Percentiles rank a stretch among this genome's conserved stretches.
phyloP scores from a whole-genome alignment of 2,329 filamentous ascomycete genomes.

The Fusarium pininemorale region DNA sequence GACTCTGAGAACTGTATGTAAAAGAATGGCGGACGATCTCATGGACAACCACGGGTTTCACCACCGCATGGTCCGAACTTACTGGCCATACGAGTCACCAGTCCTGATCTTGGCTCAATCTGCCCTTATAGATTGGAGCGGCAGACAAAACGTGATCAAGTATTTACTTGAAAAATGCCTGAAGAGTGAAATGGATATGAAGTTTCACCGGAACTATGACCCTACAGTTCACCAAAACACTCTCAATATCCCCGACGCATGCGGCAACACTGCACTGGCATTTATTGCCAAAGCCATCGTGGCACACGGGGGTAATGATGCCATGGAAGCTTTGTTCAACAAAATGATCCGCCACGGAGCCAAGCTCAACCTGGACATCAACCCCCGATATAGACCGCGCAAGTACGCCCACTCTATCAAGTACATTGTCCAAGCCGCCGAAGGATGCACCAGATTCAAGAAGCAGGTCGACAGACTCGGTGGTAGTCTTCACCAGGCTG shows the following conservation, averaged over 20 bases:
- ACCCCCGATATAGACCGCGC: background rate
- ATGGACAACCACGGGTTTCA: background rate
- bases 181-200: background rate
- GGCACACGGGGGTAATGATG: background rate
- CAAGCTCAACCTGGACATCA: conserved; percentile 4
- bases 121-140: background rate
- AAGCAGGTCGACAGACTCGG: background rate
- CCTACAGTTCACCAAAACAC: background rate
- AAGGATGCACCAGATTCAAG: background rate
- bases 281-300: background rate
- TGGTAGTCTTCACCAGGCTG: background rate
- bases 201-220: background rate
- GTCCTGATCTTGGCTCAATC: background rate
- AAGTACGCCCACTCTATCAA: background rate
- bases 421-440: background rate
- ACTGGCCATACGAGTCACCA: background rate
- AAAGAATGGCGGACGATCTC: background rate
- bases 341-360: background rate
- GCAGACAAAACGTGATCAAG: background rate
- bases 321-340: background rate
- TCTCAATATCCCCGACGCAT: background rate
- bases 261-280: background rate
- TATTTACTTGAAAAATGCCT: background rate
- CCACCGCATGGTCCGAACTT: conserved; percentile 2
- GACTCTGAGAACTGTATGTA: background rate